Percentiles rank a stretch among this genome's conserved stretches.
These are phyloP conservation scores for Nevesoporus exiguus DNA, from an alignment of 768 basidiomycete genomes.

Conservation along the genomic window DNA sequence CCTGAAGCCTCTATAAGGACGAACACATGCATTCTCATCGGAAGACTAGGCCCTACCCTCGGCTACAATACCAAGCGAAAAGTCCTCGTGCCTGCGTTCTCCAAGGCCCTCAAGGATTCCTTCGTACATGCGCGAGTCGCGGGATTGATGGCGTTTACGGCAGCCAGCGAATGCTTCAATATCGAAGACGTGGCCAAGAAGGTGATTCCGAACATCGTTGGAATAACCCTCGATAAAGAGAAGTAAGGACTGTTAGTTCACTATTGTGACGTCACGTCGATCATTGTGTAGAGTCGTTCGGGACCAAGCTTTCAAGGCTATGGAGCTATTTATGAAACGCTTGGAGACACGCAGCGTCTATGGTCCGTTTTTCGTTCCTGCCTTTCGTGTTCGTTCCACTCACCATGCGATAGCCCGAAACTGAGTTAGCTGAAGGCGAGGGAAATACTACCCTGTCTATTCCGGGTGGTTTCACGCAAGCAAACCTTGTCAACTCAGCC, in stretches of 20 bases:
- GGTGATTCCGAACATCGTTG: slow-evolving; percentile 83
- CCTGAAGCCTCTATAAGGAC: slow-evolving; percentile 93
- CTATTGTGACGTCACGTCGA: slow-evolving; percentile 17
- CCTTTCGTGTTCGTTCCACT: neutral
- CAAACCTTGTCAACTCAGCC: slow-evolving; percentile 71
- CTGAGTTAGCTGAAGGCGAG: slow-evolving; percentile 41
- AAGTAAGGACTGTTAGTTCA: slow-evolving; percentile 53
- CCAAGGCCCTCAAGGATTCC: slow-evolving; percentile 80
- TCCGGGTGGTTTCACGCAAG: slow-evolving; percentile 25
- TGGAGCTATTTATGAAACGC: slow-evolving; percentile 82
- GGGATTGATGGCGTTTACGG: slow-evolving; percentile 94
- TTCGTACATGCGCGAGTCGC: slow-evolving; percentile 94
- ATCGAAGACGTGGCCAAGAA: slow-evolving; percentile 83
- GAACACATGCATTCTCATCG: slow-evolving; percentile 95
- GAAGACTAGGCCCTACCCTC: slow-evolving; percentile 80
- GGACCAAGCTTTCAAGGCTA: slow-evolving; percentile 93
- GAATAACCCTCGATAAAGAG: slow-evolving; percentile 83
- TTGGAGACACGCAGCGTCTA: slow-evolving; percentile 75
- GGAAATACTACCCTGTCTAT: slow-evolving; percentile 25
- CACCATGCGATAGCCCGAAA: slow-evolving; percentile 48
- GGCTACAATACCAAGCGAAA: slow-evolving; percentile 90
- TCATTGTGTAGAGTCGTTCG: slow-evolving; percentile 68
- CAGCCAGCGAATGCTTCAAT: slow-evolving; percentile 87
- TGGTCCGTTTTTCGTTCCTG: slow-evolving; percentile 52
- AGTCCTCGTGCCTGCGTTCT: slow-evolving; percentile 95